A percentile compares a stretch with the other conserved stretches of the same genome.
Conservation (phyloP, 306 rosid genomes). For the Castanospermum australe region DNA sequence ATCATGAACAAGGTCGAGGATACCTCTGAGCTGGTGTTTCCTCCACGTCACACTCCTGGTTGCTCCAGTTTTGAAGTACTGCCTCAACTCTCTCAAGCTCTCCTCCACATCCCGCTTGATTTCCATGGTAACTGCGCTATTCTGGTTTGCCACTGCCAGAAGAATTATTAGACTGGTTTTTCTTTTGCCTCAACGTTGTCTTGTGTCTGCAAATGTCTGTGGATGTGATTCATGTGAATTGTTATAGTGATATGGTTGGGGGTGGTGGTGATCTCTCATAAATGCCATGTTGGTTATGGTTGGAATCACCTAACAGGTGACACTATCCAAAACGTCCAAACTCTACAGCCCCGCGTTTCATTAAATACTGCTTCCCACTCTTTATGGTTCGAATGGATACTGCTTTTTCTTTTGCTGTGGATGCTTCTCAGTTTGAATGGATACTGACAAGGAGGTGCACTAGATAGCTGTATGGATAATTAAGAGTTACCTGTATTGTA, state of each 20-base stretch:
- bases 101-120: slow-evolving; percentile 29
- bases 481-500: too few relatives aligned
- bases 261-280: background rate
- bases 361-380: too few relatives aligned
- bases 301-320: background rate
- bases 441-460: too few relatives aligned
- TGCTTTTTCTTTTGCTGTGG: too few relatives aligned
- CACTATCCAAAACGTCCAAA: too few relatives aligned
- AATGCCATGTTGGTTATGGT: slow-evolving; percentile 4
- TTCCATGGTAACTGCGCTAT: slow-evolving; percentile 5
- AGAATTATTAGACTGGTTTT: background rate
- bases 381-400: too few relatives aligned
- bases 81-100: slow-evolving; percentile 44
- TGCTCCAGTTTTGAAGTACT: slow-evolving; percentile 56
- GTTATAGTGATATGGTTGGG: too few relatives aligned
- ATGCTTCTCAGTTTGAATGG: too few relatives aligned
- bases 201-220: background rate
- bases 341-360: too few relatives aligned
- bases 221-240: background rate
- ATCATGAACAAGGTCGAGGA: slow-evolving; percentile 56
- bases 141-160: too few relatives aligned
- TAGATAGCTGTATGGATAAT: too few relatives aligned
- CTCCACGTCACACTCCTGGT: slow-evolving; percentile 75
- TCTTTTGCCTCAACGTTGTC: background rate
- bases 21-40: slow-evolving; percentile 59